Percentiles rank a stretch among this genome's conserved stretches.
Conservation (phyloP, 108 stramenopile species). For the Nannochloropsis granulata region DNA sequence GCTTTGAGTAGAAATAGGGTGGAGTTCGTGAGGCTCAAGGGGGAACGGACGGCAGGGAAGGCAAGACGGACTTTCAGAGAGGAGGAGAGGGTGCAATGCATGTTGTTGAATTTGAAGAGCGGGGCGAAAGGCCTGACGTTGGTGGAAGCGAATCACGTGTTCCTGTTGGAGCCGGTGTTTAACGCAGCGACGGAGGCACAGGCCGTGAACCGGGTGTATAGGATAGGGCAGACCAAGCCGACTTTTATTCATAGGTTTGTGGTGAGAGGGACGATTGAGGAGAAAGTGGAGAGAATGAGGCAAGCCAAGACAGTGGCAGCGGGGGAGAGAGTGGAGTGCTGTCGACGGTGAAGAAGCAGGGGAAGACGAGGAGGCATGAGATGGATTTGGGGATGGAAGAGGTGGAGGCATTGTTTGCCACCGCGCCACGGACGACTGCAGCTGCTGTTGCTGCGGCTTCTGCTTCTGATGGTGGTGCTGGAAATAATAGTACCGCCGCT, state of each 20-base stretch:
- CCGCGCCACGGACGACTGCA: not conserved
- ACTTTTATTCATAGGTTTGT: slow-evolving; percentile 59
- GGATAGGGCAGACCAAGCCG: slow-evolving; percentile 53
- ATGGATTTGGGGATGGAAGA: not conserved
- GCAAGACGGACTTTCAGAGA: not conserved
- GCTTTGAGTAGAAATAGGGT: slow-evolving; percentile 43
- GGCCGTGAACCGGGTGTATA: slow-evolving; percentile 47
- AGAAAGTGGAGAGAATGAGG: slow-evolving; percentile 36
- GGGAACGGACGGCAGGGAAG: not conserved
- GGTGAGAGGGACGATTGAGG: slow-evolving; percentile 57
- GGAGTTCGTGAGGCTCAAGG: slow-evolving; percentile 34
- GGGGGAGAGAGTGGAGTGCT: not conserved
- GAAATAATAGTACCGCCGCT: not conserved
- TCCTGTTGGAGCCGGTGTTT: slow-evolving; percentile 66
- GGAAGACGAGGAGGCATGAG: not conserved
- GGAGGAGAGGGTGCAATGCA: not conserved
- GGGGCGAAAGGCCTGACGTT: slow-evolving; percentile 65
- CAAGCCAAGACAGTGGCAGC: not conserved
- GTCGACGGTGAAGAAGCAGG: not conserved
- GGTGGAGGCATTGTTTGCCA: not conserved
- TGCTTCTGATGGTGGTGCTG: not conserved
- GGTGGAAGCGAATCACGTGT: slow-evolving; percentile 61
- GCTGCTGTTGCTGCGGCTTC: not conserved
- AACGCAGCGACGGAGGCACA: slow-evolving; percentile 52
- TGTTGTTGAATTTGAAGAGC: slow-evolving; percentile 56